phyloP scores from a whole-genome alignment of 164 flowering plant species.

The Paratinospora sagittata region DNA sequence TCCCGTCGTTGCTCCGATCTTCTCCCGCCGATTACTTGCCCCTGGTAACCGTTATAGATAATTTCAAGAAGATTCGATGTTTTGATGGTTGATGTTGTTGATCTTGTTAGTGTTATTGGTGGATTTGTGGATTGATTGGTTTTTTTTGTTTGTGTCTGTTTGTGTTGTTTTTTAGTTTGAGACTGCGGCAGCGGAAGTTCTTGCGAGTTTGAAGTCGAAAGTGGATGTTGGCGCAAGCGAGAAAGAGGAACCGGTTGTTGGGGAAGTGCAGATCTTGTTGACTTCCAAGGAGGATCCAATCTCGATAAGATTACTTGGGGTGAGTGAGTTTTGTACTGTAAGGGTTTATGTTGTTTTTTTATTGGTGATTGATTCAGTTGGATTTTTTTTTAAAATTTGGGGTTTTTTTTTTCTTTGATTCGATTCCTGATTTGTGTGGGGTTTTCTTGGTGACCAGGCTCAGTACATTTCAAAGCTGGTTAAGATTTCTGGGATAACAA shows the following conservation, averaged over 20 bases:
- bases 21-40: slow-evolving; percentile 87
- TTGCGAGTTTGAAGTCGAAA: slow-evolving; percentile 58
- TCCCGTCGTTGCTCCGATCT: slow-evolving; percentile 67
- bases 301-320: slow-evolving; percentile 90
- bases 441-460: slow-evolving; percentile 18
- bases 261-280: slow-evolving; percentile 78
- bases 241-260: slow-evolving; percentile 71
- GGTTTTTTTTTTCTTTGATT: neutral
- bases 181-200: slow-evolving; percentile 83
- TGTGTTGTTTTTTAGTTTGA: slow-evolving; percentile 56
- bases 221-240: slow-evolving; percentile 75
- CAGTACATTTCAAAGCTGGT: slow-evolving; percentile 73
- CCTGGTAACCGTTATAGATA: slow-evolving; percentile 33
- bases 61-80: neutral
- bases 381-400: neutral
- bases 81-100: neutral
- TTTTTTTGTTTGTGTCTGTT: neutral
- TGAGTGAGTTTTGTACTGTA: slow-evolving; percentile 23
- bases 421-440: neutral
- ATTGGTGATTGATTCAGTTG: neutral
- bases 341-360: neutral
- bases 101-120: neutral
- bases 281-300: slow-evolving; percentile 76
- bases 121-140: too few relatives aligned
- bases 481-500: slow-evolving; percentile 84